A percentile compares a stretch with the other conserved stretches of the same genome.
phyloP scores from a whole-genome alignment of 305 asterid genomes.

The Striga hermonthica region DNA sequence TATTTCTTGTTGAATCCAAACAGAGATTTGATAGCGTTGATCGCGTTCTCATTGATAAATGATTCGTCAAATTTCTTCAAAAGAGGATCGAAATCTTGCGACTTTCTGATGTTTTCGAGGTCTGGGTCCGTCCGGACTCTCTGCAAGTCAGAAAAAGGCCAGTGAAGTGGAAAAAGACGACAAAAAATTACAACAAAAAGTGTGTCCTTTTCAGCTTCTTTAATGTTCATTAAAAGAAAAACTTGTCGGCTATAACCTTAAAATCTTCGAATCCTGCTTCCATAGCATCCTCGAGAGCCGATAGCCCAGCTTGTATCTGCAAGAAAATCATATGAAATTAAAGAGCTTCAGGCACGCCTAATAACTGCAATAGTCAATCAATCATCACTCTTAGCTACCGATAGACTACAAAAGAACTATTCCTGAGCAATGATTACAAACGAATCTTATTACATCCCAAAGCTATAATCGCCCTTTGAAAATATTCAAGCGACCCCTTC shows the following conservation, averaged over 20 bases:
- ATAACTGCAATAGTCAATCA: slow-evolving; percentile 7
- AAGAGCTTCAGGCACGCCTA: neutral
- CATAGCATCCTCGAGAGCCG: slow-evolving; percentile 86
- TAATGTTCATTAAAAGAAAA: no score
- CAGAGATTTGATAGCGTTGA: slow-evolving; percentile 85
- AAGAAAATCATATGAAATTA: slow-evolving; percentile 3
- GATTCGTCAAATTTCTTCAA: slow-evolving; percentile 84
- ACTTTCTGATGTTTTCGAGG: slow-evolving; percentile 64
- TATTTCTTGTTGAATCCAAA: slow-evolving; percentile 83
- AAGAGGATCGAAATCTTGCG: slow-evolving; percentile 69
- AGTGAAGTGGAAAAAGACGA: slow-evolving; percentile 15
- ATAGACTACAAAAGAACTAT: no score
- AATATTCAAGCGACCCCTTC: neutral
- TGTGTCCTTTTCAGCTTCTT: no score
- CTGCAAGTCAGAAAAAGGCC: slow-evolving; percentile 37
- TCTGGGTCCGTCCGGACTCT: slow-evolving; percentile 92
- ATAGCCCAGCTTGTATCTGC: slow-evolving; percentile 86
- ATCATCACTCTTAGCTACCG: no score
- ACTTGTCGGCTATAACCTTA: slow-evolving; percentile 44
- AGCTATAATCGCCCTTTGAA: neutral
- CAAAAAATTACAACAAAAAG: neutral
- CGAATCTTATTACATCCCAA: neutral
- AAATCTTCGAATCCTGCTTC: slow-evolving; percentile 83
- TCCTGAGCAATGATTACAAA: no score
- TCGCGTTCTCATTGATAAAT: slow-evolving; percentile 85